Conservation (phyloP, 2,329 filamentous ascomycete genomes). For the Phialophora tarda region DNA sequence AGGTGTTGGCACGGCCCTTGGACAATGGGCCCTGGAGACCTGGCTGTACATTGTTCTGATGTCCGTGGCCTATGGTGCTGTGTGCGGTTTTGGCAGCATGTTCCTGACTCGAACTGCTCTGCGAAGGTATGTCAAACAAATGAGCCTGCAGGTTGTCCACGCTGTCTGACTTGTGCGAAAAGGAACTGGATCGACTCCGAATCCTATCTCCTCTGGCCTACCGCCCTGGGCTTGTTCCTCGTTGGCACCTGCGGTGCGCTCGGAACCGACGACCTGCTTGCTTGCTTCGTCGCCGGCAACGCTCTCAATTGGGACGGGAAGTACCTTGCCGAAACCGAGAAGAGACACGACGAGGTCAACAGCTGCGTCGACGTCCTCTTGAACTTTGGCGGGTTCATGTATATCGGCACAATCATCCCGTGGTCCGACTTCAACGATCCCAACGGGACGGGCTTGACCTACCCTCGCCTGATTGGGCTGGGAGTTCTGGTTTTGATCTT, state of each 20-base stretch:
- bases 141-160: neutral
- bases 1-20: no score
- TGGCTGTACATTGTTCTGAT: slow-evolving; percentile 65
- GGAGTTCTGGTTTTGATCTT: slow-evolving; percentile 90
- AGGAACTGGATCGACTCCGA: slow-evolving; percentile 63
- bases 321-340: slow-evolving; percentile 62
- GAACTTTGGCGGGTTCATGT: slow-evolving; percentile 85
- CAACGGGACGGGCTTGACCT: slow-evolving; percentile 69
- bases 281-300: slow-evolving; percentile 66
- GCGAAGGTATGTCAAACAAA: slow-evolving; percentile 39
- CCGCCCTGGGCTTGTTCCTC: slow-evolving; percentile 61
- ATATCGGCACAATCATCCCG: slow-evolving; percentile 93
- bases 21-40: slow-evolving; percentile 64
- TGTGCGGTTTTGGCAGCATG: slow-evolving; percentile 57
- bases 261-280: slow-evolving; percentile 65
- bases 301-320: slow-evolving; percentile 67
- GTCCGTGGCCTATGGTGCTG: slow-evolving; percentile 58
- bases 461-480: slow-evolving; percentile 90
- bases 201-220: slow-evolving; percentile 60
- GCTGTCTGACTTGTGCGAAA: slow-evolving; percentile 60
- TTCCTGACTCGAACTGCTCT: slow-evolving; percentile 53
- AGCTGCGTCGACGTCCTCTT: slow-evolving; percentile 62
- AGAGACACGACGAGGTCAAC: slow-evolving; percentile 67
- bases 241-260: slow-evolving; percentile 63
- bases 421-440: slow-evolving; percentile 87